Conservation (phyloP, 495 filamentous ascomycete species). For the Antarctomyces pellizariae region DNA sequence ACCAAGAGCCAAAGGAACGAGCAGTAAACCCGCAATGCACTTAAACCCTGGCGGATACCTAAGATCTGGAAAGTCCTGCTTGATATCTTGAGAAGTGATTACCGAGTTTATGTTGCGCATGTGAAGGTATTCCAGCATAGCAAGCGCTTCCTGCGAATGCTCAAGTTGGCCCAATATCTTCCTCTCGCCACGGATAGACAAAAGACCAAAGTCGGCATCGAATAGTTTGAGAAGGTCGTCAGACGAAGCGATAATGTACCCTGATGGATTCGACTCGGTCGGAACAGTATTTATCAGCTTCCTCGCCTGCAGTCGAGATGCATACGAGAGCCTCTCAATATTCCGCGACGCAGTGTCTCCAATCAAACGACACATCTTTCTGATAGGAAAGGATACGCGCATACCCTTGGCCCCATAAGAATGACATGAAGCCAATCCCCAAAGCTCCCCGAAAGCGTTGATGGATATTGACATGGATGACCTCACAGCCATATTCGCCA, state of each 20-base stretch:
- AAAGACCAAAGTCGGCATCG: slow-evolving; percentile 67
- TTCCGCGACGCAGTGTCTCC: slow-evolving; percentile 74
- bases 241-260: slow-evolving; percentile 80
- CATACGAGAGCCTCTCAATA: slow-evolving; percentile 74
- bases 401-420: slow-evolving; percentile 56
- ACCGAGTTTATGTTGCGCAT: slow-evolving; percentile 58
- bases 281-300: slow-evolving; percentile 65
- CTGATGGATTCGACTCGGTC: slow-evolving; percentile 61
- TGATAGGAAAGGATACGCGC: slow-evolving; percentile 75
- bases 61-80: slow-evolving; percentile 62
- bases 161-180: slow-evolving; percentile 60
- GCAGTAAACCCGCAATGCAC: slow-evolving; percentile 55
- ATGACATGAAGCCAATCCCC: slow-evolving; percentile 82
- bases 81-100: slow-evolving; percentile 52
- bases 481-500: slow-evolving; percentile 74
- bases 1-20: slow-evolving; percentile 57
- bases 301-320: slow-evolving; percentile 56
- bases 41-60: slow-evolving; percentile 59
- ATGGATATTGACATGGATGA: slow-evolving; percentile 92
- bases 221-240: slow-evolving; percentile 74
- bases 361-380: slow-evolving; percentile 84
- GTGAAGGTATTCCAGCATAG: slow-evolving; percentile 67
- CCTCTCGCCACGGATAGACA: slow-evolving; percentile 72
- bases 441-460: slow-evolving; percentile 62
- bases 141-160: slow-evolving; percentile 64